Evolutionary conservation across 2,329 filamentous ascomycete species (phyloP), one percentile per base, ranked within the genome.

Genomic region (Sclerotinia glacialis): DNA sequence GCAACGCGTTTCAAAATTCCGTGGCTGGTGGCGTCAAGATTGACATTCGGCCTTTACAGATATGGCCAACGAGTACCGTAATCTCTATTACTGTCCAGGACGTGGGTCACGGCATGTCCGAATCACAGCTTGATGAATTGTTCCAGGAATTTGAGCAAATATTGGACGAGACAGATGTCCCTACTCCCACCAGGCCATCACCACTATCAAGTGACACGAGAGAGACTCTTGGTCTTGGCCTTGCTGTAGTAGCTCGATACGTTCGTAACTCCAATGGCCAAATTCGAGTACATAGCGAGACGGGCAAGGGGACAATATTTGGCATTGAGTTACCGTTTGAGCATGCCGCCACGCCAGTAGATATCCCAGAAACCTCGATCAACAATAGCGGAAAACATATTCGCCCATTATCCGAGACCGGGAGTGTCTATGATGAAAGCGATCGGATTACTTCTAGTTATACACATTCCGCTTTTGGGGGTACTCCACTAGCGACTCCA

Each of bases 121-220:
- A 73, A 59, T 23, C 59, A 44, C 85, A 80, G 67, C 75, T 86
- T 0, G 84, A 89, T 73, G 80, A 83, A 5, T 76, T 86, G 1
- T 87, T 87, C 68, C 80, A 81, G 59, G 85, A 87, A 54, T 76
- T 87, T 6, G 85, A 88, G 69, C 83, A 88, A 71, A 83, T 89
- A 21, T 81, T 78, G 61, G 79, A 77, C 0, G 82, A 84, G 60
- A 77, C 75, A 0, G 76, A 79, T 28, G 75, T 77, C 16, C 47
- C 67, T 69, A 37, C 56, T 23, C 2, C 5, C 21, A 64, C 23
- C 58, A 59, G 21, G 40, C 34, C 21, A 16, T 8, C 8, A 49
- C 65, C 44, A 63, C 40, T 5, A 21, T 23, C 34, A 18, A n/a
- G 61, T 56, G 64, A 52, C 23, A 23, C 16, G 26, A 68, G 63